phyloP scores from a whole-genome alignment of 495 filamentous ascomycete genomes.

The Tuber borchii region DNA sequence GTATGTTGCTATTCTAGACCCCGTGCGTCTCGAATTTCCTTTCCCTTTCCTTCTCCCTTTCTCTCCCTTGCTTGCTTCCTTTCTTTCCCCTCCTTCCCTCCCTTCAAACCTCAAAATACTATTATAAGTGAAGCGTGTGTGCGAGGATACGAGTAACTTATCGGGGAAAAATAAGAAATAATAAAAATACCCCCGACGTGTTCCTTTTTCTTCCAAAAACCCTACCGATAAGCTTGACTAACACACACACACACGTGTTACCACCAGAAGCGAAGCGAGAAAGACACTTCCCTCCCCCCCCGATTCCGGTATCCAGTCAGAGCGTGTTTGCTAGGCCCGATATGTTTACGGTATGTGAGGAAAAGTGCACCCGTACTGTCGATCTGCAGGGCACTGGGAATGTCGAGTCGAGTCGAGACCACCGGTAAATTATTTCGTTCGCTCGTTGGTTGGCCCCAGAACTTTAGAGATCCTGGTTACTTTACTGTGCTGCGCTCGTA shows the following conservation, averaged over 20 bases:
- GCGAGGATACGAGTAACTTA: not conserved
- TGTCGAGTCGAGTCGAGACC: not conserved
- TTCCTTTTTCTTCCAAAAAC: not conserved
- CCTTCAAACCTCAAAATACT: not conserved
- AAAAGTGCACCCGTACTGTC: not conserved
- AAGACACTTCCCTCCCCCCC: not conserved
- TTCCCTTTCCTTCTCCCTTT: not conserved
- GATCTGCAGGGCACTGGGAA: not conserved
- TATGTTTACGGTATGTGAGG: too few species aligned
- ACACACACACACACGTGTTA: not conserved
- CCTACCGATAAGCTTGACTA: not conserved
- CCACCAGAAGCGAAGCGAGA: not conserved
- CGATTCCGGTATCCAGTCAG: not conserved
- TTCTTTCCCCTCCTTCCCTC: not conserved
- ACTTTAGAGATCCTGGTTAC: not conserved
- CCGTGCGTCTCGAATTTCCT: not conserved
- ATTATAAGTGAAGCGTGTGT: not conserved
- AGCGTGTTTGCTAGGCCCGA: not conserved
- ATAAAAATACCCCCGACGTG: not conserved
- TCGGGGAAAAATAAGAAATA: not conserved
- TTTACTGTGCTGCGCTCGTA: not conserved
- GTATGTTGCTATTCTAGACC: not conserved
- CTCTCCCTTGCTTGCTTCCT: not conserved
- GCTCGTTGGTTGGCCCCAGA: not conserved
- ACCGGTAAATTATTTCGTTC: not conserved